Percentiles rank a stretch among this genome's conserved stretches.
Conservation (phyloP, 495 filamentous ascomycete species). For the Clohesyomyces aquaticus region DNA sequence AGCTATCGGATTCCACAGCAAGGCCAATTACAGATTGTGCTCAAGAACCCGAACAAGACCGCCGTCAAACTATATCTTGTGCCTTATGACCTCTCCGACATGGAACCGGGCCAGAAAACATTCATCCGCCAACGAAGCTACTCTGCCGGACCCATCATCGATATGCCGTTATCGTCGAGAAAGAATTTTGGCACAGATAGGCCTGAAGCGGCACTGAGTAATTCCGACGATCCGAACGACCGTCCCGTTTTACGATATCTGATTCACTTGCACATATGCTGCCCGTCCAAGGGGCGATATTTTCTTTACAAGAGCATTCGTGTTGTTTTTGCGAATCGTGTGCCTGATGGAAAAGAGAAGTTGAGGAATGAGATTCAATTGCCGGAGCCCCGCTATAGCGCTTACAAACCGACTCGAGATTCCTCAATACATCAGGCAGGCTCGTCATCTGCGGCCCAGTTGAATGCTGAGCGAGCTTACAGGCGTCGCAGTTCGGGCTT, state of each 20-base stretch:
- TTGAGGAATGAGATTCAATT: constrained; percentile 87
- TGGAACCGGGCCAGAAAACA: constrained; percentile 94
- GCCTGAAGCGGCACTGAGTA: constrained; percentile 51
- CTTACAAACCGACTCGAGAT: constrained; percentile 74
- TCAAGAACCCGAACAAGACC: constrained; percentile 96
- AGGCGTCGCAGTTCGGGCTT: constrained; percentile 39
- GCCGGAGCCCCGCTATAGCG: constrained; percentile 83
- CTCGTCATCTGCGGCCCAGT: constrained; percentile 21
- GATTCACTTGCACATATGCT: constrained; percentile 92
- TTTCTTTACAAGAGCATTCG: constrained; percentile 90
- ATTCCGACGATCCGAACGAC: constrained; percentile 58
- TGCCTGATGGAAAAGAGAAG: constrained; percentile 94
- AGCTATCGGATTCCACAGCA: constrained; percentile 94
- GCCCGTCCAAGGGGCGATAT: constrained; percentile 78
- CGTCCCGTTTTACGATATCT: constrained; percentile 87
- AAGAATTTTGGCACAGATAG: constrained; percentile 53
- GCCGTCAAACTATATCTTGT: constrained; percentile 94
- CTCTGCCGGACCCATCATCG: constrained; percentile 83
- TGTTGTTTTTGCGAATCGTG: constrained; percentile 96
- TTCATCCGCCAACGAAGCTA: constrained; percentile 96
- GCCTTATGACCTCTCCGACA: constrained; percentile 92
- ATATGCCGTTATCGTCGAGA: constrained; percentile 59
- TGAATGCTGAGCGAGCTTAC: constrained; percentile 35
- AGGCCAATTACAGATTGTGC: constrained; percentile 94
- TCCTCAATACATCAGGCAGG: constrained; percentile 32